phyloP scores from a whole-genome alignment of 805 yeast species.

The Pichia sporocuriosa region DNA sequence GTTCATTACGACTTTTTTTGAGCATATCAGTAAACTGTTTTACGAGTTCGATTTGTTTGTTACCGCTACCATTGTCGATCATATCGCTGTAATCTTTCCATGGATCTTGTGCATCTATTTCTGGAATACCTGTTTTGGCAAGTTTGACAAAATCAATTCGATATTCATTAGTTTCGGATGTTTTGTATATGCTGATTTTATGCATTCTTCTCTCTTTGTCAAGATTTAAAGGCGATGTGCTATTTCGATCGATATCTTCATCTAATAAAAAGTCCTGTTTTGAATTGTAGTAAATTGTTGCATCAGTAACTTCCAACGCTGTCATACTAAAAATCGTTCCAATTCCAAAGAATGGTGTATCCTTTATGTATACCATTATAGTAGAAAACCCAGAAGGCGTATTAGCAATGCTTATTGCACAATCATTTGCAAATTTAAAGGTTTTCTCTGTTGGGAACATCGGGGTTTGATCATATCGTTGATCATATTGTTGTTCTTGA shows the following conservation, averaged over 20 bases:
- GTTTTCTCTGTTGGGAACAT: slow-evolving; percentile 5
- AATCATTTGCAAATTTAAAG: slow-evolving; percentile 11
- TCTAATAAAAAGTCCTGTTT: slow-evolving; percentile 13
- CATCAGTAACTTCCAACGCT: slow-evolving; percentile 10
- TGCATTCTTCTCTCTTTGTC: slow-evolving; percentile 12
- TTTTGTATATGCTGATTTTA: slow-evolving; percentile 11
- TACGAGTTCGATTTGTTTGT: slow-evolving; percentile 13
- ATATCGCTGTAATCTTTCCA: slow-evolving; percentile 19
- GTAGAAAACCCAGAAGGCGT: slow-evolving; percentile 15
- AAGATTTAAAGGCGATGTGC: not conserved
- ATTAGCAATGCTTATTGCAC: slow-evolving; percentile 12
- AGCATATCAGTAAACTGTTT: slow-evolving; percentile 14
- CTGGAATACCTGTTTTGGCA: slow-evolving; percentile 10
- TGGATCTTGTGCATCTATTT: slow-evolving; percentile 14
- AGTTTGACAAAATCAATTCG: slow-evolving; percentile 14
- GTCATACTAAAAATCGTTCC: slow-evolving; percentile 9
- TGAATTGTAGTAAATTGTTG: slow-evolving; percentile 14
- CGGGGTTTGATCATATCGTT: slow-evolving; percentile 11
- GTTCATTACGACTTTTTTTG: slow-evolving; percentile 20
- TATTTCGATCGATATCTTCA: slow-evolving; percentile 8
- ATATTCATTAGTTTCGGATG: slow-evolving; percentile 8
- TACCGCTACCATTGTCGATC: slow-evolving; percentile 9
- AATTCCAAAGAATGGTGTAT: slow-evolving; percentile 15
- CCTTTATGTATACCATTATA: slow-evolving; percentile 10
- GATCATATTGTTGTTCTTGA: too few species aligned